These are phyloP conservation scores for Macrophomina phaseolina DNA, from an alignment of 2,329 filamentous ascomycete species.

Conservation along the genomic window DNA sequence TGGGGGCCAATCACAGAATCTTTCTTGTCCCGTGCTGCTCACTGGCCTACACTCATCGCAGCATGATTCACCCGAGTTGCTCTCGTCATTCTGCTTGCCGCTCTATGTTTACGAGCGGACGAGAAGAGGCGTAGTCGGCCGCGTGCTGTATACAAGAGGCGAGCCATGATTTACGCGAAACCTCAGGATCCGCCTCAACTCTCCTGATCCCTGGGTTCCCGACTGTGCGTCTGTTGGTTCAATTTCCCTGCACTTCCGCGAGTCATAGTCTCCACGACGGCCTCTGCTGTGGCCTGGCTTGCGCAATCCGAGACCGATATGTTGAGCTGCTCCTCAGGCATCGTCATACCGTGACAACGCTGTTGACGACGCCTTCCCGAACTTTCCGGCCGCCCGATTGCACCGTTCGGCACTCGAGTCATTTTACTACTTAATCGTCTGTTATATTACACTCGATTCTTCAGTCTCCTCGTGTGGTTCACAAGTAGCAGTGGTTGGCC, in stretches of 20 bases:
- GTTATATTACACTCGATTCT: background rate
- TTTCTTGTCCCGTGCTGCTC: background rate
- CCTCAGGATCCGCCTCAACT: slow-evolving; percentile 5
- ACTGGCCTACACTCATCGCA: background rate
- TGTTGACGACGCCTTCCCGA: slow-evolving; percentile 7
- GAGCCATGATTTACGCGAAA: slow-evolving; percentile 17
- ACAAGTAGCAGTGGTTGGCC: background rate
- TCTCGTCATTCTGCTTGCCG: background rate
- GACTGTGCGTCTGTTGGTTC: slow-evolving; percentile 5
- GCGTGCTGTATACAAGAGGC: background rate
- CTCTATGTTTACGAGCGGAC: background rate
- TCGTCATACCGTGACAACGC: slow-evolving; percentile 13
- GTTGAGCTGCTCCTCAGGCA: slow-evolving; percentile 4
- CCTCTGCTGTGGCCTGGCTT: slow-evolving; percentile 6
- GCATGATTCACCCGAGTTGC: background rate
- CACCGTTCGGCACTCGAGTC: background rate
- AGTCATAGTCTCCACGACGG: background rate
- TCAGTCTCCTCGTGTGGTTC: background rate
- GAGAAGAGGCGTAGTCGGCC: slow-evolving; percentile 11
- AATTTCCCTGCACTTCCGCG: slow-evolving; percentile 8
- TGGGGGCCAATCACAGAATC: background rate
- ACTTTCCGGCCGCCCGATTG: background rate
- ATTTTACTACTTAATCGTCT: background rate
- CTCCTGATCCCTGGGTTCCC: slow-evolving; percentile 8
- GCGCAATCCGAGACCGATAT: slow-evolving; percentile 13